A percentile compares a stretch with the other conserved stretches of the same genome.
Conservation (phyloP, 176 grass and related monocot species). For the Musa schizocarpa region DNA sequence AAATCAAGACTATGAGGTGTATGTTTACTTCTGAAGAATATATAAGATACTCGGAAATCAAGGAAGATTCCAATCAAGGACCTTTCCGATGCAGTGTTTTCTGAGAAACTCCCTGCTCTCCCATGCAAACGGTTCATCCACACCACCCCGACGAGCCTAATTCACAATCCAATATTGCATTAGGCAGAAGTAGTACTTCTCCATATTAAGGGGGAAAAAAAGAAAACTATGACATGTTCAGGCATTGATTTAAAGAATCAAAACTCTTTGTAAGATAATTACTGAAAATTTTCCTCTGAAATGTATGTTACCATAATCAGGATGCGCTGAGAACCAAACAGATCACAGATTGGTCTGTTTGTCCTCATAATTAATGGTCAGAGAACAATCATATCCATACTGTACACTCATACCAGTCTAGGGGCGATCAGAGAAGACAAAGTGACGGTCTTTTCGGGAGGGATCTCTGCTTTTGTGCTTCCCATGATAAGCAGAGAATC, state of each 20-base stretch:
- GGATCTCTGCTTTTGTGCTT: slow-evolving; percentile 61
- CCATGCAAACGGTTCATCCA: slow-evolving; percentile 98
- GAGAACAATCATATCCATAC: background rate
- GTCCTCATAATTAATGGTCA: no score
- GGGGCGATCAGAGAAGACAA: slow-evolving; percentile 81
- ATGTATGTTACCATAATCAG: no score
- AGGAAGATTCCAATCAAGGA: slow-evolving; percentile 4
- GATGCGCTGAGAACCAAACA: no score
- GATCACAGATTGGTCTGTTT: no score
- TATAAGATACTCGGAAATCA: background rate
- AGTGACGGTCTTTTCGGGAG: slow-evolving; percentile 88
- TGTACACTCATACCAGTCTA: slow-evolving; percentile 54
- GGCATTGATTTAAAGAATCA: no score
- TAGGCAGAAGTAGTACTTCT: background rate
- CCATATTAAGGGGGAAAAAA: background rate
- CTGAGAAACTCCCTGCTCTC: slow-evolving; percentile 82
- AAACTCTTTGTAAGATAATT: no score
- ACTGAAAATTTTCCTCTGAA: no score
- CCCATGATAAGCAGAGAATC: slow-evolving; percentile 87
- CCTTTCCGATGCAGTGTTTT: slow-evolving; percentile 86
- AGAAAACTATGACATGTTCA: no score
- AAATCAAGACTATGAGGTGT: background rate
- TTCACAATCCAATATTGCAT: slow-evolving; percentile 2
- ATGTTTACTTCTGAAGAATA: background rate
- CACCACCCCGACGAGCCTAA: slow-evolving; percentile 75